These are phyloP conservation scores for Vickermania ingenoplastis DNA, from an alignment of 208 protist genomes.

Conservation along the genomic window DNA sequence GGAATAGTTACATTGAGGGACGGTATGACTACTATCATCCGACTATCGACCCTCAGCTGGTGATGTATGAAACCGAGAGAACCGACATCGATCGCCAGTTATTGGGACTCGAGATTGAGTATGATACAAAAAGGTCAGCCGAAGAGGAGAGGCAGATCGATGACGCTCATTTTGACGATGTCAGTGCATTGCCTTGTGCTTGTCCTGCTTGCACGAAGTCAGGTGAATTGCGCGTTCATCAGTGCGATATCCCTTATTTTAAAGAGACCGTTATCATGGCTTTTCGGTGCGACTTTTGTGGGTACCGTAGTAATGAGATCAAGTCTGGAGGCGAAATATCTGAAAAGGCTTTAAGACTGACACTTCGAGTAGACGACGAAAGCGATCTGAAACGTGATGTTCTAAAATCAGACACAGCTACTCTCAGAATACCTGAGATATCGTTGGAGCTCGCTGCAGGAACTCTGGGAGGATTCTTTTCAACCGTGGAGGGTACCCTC, in stretches of 20 bases:
- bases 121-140: slow-evolving; percentile 76
- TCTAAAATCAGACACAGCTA: slow-evolving; percentile 91
- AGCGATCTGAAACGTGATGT: slow-evolving; percentile 91
- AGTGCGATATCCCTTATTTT: slow-evolving; percentile 91
- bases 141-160: slow-evolving; percentile 69
- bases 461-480: slow-evolving; percentile 91
- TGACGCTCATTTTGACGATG: slow-evolving; percentile 62
- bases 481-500: slow-evolving; percentile 90
- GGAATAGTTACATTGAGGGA: slow-evolving; percentile 91
- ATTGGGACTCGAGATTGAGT: slow-evolving; percentile 78
- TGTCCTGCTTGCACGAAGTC: slow-evolving; percentile 68
- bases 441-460: slow-evolving; percentile 79
- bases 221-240: slow-evolving; percentile 72
- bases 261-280: slow-evolving; percentile 93
- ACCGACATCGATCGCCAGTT: slow-evolving; percentile 82
- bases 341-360: slow-evolving; percentile 57
- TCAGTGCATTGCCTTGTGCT: slow-evolving; percentile 49
- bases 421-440: slow-evolving; percentile 82
- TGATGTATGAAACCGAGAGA: slow-evolving; percentile 72
- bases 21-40: slow-evolving; percentile 86
- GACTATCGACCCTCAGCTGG: slow-evolving; percentile 78
- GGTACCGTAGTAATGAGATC: slow-evolving; percentile 92
- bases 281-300: slow-evolving; percentile 90
- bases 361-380: slow-evolving; percentile 52
- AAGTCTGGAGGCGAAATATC: slow-evolving; percentile 86